Evolutionary conservation across 352 stramenopile species (phyloP).

Genomic region (Phytophthora nicotianae): DNA sequence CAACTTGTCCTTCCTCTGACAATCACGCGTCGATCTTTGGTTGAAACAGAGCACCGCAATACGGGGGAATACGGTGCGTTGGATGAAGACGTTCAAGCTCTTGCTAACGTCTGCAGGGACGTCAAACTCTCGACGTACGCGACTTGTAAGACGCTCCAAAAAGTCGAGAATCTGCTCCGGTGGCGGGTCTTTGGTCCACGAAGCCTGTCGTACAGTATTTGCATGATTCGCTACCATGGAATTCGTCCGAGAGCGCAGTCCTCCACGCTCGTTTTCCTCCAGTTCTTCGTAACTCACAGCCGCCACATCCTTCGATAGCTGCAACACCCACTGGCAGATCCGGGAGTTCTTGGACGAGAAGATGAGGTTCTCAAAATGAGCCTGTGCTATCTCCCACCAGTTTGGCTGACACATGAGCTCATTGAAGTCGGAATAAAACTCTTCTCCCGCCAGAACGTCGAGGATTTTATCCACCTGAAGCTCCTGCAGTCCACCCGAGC

Average conservation of each 20-base stretch:
- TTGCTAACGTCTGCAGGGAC: conserved; percentile 78
- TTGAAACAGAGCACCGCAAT: conserved; percentile 79
- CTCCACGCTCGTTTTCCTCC: conserved; percentile 42
- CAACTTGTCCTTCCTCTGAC: conserved; percentile 82
- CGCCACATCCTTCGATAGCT: conserved; percentile 70
- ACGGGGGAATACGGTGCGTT: conserved; percentile 78
- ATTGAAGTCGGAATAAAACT: conserved; percentile 85
- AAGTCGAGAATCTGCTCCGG: conserved; percentile 84
- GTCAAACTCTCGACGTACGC: conserved; percentile 78
- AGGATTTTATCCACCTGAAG: conserved; percentile 79
- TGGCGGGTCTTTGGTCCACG: conserved; percentile 69
- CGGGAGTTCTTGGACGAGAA: conserved; percentile 72
- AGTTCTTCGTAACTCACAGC: conserved; percentile 61
- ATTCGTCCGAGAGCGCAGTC: conserved; percentile 18
- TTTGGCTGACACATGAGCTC: conserved; percentile 78
- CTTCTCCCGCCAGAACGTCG: conserved; percentile 74
- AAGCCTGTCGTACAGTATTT: conserved; percentile 28
- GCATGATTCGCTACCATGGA: conserved; percentile 10
- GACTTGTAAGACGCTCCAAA: conserved; percentile 62
- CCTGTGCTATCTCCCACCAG: conserved; percentile 86
- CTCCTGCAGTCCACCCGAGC: conserved; percentile 54
- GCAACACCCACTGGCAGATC: conserved; percentile 72
- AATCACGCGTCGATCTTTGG: conserved; percentile 68
- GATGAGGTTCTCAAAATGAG: conserved; percentile 87
- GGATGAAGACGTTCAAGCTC: conserved; percentile 76